phyloP scores from a whole-genome alignment of 2,329 filamentous ascomycete species.

The Septoria petroselini region DNA sequence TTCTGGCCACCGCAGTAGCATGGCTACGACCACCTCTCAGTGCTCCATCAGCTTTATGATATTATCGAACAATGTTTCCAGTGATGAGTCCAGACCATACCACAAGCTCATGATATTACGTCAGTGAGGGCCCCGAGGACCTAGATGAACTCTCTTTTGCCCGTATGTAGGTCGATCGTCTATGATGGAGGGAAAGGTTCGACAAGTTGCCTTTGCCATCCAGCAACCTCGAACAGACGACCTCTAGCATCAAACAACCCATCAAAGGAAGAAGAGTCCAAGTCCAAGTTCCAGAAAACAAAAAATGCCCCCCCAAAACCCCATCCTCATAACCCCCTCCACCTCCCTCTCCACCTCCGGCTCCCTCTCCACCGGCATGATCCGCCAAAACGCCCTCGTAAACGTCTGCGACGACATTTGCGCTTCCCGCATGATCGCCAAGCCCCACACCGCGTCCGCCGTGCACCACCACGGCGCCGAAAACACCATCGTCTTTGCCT shows the following conservation, averaged over 20 bases:
- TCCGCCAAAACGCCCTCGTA: conserved; percentile 53
- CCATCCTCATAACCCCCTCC: conserved; percentile 55
- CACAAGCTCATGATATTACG: conserved; percentile 11
- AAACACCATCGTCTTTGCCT: conserved; percentile 61
- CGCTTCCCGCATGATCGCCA: conserved; percentile 62
- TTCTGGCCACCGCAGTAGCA: no score
- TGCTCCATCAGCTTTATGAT: no score
- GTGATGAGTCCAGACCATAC: background rate
- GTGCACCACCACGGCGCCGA: conserved; percentile 69
- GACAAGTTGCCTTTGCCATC: no score
- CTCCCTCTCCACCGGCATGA: conserved; percentile 50
- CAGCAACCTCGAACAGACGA: no score
- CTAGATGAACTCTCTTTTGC: conserved; percentile 11
- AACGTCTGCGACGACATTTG: conserved; percentile 64
- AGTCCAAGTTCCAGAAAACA: no score
- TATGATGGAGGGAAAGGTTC: no score
- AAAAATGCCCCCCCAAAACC: conserved; percentile 29
- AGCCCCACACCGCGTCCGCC: conserved; percentile 59
- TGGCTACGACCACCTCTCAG: no score
- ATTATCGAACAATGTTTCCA: background rate
- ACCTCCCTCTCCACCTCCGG: conserved; percentile 46
- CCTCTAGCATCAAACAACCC: background rate
- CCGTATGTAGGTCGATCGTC: background rate
- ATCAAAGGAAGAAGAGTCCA: no score
- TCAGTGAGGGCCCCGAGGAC: conserved; percentile 5